A percentile compares a stretch with the other conserved stretches of the same genome.
Evolutionary conservation across 805 yeast species (phyloP).

Genomic region (Helenozyma baotianmanensis): DNA sequence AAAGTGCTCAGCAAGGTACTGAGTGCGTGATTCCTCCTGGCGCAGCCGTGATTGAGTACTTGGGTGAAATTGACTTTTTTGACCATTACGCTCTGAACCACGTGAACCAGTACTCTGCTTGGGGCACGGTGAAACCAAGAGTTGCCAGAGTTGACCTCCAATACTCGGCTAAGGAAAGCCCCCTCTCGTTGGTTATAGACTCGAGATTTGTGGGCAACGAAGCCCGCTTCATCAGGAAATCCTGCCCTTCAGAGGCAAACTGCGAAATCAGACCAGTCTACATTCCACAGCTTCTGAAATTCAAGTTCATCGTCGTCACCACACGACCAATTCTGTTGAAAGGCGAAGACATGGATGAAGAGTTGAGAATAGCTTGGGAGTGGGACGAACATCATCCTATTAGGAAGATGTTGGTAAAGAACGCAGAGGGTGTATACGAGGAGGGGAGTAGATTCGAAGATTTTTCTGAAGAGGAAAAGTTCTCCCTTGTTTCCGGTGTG

Average conservation of each 20-base stretch:
- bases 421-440: slow-evolving; percentile 12
- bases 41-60: slow-evolving; percentile 53
- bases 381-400: slow-evolving; percentile 85
- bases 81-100: slow-evolving; percentile 59
- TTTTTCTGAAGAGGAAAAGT: slow-evolving; percentile 48
- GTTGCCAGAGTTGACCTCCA: slow-evolving; percentile 24
- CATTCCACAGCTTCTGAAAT: slow-evolving; percentile 33
- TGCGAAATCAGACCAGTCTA: slow-evolving; percentile 54
- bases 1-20: slow-evolving; percentile 6
- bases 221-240: slow-evolving; percentile 67
- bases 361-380: slow-evolving; percentile 78
- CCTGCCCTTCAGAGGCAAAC: slow-evolving; percentile 64
- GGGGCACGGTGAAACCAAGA: slow-evolving; percentile 59
- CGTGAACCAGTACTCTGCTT: slow-evolving; percentile 69
- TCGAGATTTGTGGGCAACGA: slow-evolving; percentile 76
- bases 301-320: slow-evolving; percentile 56
- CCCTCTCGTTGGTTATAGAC: slow-evolving; percentile 66
- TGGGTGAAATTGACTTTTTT: slow-evolving; percentile 71
- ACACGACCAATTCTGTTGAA: slow-evolving; percentile 43
- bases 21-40: slow-evolving; percentile 35
- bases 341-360: slow-evolving; percentile 40
- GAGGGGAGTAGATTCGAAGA: slow-evolving; percentile 49
- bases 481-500: slow-evolving; percentile 53
- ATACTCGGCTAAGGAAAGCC: slow-evolving; percentile 21
- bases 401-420: slow-evolving; percentile 38